Evolutionary conservation across 2,329 filamentous ascomycete species (phyloP).

Genomic region (Chrysoporthe cubensis): DNA sequence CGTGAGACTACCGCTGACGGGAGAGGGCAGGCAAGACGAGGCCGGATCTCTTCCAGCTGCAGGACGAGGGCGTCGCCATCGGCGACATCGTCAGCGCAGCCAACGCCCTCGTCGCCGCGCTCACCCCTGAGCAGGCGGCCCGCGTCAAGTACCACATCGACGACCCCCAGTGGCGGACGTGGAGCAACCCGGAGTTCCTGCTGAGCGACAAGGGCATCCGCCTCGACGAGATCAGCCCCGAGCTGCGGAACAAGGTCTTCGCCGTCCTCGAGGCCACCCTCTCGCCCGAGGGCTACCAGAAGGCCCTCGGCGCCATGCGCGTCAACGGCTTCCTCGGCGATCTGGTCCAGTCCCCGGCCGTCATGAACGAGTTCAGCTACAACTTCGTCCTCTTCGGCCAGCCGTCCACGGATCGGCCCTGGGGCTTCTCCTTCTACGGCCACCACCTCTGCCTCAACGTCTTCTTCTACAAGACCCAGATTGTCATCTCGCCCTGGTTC

Average conservation of each 20-base stretch:
- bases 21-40: conserved; percentile 50
- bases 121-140: conserved; percentile 53
- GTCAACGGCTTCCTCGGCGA: conserved; percentile 77
- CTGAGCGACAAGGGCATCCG: conserved; percentile 70
- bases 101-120: conserved; percentile 47
- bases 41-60: conserved; percentile 58
- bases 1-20: neutral
- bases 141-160: conserved; percentile 65
- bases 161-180: conserved; percentile 71
- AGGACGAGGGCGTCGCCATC: conserved; percentile 68
- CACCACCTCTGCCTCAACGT: conserved; percentile 77
- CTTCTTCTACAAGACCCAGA: conserved; percentile 67
- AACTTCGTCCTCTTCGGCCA: conserved; percentile 74
- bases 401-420: conserved; percentile 61
- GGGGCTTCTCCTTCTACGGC: conserved; percentile 78
- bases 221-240: conserved; percentile 60
- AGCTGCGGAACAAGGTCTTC: conserved; percentile 55
- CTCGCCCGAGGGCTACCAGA: conserved; percentile 72
- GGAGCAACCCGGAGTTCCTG: conserved; percentile 75
- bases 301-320: conserved; percentile 71
- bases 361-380: conserved; percentile 78
- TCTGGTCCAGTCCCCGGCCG: conserved; percentile 60
- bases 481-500: conserved; percentile 75
- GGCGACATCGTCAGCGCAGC: conserved; percentile 57
- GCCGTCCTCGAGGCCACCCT: conserved; percentile 61